Percentiles rank a stretch among this genome's conserved stretches.
Conservation (phyloP, 2,329 filamentous ascomycete species). For the Colletotrichum endophyticum region DNA sequence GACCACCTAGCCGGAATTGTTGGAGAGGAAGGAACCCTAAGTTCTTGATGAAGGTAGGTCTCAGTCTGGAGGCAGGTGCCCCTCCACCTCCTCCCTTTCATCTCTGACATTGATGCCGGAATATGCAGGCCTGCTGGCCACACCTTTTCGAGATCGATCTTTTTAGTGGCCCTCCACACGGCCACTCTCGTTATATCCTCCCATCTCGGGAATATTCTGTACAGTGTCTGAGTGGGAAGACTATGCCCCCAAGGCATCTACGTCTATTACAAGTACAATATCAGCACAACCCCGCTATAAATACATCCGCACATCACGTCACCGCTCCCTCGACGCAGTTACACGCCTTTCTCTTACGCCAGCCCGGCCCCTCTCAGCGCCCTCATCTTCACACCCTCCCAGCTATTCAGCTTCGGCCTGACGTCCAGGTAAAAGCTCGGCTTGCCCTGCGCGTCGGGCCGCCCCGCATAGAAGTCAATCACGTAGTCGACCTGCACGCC, state of each 20-base stretch:
- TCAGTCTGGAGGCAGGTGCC: not conserved
- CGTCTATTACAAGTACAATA: not conserved
- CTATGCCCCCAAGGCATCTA: not conserved
- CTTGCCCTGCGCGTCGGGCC: slow-evolving; percentile 42
- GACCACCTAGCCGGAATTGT: not conserved
- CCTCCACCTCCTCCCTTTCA: fast-evolving
- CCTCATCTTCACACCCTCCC: slow-evolving; percentile 73
- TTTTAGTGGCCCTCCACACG: fast-evolving
- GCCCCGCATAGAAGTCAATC: slow-evolving; percentile 95
- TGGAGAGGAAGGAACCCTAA: not conserved
- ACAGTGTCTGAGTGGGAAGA: not conserved
- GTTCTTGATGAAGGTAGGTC: not conserved
- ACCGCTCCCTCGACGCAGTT: fast-evolving
- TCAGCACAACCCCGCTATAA: not conserved
- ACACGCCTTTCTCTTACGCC: slow-evolving; percentile 34
- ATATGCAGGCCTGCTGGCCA: not conserved
- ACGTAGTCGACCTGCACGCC: slow-evolving; percentile 88
- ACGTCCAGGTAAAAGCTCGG: slow-evolving; percentile 73
- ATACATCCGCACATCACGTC: not conserved
- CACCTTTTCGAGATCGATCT: fast-evolving
- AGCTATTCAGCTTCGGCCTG: slow-evolving; percentile 70
- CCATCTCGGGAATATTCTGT: not conserved
- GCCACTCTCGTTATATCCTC: not conserved
- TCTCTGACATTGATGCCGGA: fast-evolving
- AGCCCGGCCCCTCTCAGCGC: slow-evolving; percentile 55